Evolutionary conservation across 345 rosid genomes (phyloP).

Genomic region (Eucalyptus cloeziana): DNA sequence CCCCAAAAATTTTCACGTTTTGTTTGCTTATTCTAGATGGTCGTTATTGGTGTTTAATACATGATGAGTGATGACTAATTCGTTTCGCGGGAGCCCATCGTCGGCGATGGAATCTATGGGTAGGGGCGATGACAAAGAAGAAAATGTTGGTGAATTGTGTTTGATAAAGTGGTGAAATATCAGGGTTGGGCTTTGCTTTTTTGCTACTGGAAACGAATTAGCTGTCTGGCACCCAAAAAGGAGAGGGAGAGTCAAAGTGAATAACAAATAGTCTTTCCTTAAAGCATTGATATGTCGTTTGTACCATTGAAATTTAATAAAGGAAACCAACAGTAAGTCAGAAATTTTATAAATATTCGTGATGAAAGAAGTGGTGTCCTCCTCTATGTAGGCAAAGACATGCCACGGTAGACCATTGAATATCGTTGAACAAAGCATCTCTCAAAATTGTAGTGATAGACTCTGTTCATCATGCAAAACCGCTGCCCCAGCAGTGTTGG

Average conservation of each 20-base stretch:
- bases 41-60: neutral
- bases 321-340: neutral
- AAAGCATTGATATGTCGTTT: neutral
- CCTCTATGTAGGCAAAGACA: conserved; percentile 72
- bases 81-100: neutral
- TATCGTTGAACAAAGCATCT: conserved; percentile 84
- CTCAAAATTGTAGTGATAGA: conserved; percentile 78
- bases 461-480: conserved; percentile 86
- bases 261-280: neutral
- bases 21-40: neutral
- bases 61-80: neutral
- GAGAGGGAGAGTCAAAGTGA: neutral
- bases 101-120: neutral
- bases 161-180: neutral
- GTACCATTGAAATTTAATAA: neutral
- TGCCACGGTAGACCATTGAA: conserved; percentile 98
- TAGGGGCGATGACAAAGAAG: neutral
- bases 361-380: conserved; percentile 86
- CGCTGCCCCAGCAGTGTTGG: conserved; percentile 43
- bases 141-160: neutral
- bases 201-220: neutral
- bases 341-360: conserved; percentile 48
- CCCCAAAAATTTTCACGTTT: neutral
- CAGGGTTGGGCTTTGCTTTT: neutral
- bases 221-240: neutral